Base-by-base conservation (phyloP, 768 basidiomycete genomes). In the Kwoniella heveanensis region DNA sequence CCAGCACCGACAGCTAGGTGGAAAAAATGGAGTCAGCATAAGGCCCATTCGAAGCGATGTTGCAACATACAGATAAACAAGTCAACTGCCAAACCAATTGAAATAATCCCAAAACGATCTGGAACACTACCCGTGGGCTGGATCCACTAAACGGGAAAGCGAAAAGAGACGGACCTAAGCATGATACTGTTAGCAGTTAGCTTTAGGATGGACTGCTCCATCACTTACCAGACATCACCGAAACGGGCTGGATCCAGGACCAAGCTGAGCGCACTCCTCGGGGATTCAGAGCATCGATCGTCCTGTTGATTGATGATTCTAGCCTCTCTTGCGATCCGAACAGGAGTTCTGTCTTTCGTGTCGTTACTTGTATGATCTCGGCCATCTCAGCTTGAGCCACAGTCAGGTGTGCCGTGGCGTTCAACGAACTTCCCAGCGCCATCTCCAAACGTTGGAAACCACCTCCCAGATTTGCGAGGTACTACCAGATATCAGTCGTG, bases 31-130 rank as follows among this genome's bases (percentile, higher is more conserved):
- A 10, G 7, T 36, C 54, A 36, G 39, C 26, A 27, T 3, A 15
- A 32, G n/a, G 17, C 44, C 19, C 0, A 29, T 1, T 22, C 37
- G 0, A 9, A 50, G 8, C 17, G 21, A n/a, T 15, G 8, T 3
- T 7, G 21, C 17, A 19, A 37, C 60, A 17, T 39, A 61, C 60
- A n/a, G 24, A 46, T n/a, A 44, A 54, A 24, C 39, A 46, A 1
- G 29, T 26, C n/a, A 54, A 21, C 22, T 61, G 60, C 39, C 60
- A 32, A 39, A 47, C 6, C 15, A 61, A 13, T 22, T 61, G 51
- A 29, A 54, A 29, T 8, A 37, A 2, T 25, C 51, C 25, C 13
- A 52, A 8, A 5, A 61, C 5, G 24, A 53, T 12, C n/a, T 46
- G 39, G 22, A 44, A 10, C 39, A 19, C 4, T 9, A 44, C 17